Base-by-base conservation (phyloP, 306 rosid genomes). In the Sicyos baderoa region DNA sequence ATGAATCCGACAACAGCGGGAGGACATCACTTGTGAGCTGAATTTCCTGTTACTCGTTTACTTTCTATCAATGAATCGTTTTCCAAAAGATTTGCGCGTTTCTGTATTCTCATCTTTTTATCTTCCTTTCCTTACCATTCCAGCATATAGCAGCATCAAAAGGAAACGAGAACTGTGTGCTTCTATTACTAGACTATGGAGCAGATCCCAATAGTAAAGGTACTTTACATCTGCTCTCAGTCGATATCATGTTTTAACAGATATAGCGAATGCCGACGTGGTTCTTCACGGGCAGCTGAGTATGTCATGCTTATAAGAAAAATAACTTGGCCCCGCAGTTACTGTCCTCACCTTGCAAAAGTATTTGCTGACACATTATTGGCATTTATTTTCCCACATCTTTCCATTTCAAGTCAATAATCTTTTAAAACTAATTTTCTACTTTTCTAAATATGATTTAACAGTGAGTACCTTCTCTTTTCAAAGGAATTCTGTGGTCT, bases 141-240 rank as follows among this genome's bases (percentile, higher is more conserved):
- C 82, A 93, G 97, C 97, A 93, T 50, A 80, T 88, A 54, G 96
- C 97, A 66, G 82, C 91, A 70, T 76, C 82, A 13, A 84, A 79
- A 72, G 97, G 97, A 75, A 82, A 77, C 53, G 93, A 84, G 69
- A 88, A 85, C 67, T 82, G 87, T 76, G 96, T 90, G 70, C 71
- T 76, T 71, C 87, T 84, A 64, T 80, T 93, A 52, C 79, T 93
- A 48, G 94, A 93, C 74, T 80, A 75, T 72, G 88, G 84, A 15
- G 94, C 94, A 0, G 76, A 88, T 76, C 94, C 99, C 3, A 93
- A 93, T 64, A 54, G 81, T 57, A 88, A 74, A 93, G 99, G 99
- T 93, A 82, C 76, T 37, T 71, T 64, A 6, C n/a, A 15, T 29
- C 45, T 29, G 9, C 19, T 6, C 37, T 29, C 19, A 15, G 21